These are phyloP conservation scores for Astrothelium subdiscretum DNA, from an alignment of 495 filamentous ascomycete species.

Conservation along the genomic window DNA sequence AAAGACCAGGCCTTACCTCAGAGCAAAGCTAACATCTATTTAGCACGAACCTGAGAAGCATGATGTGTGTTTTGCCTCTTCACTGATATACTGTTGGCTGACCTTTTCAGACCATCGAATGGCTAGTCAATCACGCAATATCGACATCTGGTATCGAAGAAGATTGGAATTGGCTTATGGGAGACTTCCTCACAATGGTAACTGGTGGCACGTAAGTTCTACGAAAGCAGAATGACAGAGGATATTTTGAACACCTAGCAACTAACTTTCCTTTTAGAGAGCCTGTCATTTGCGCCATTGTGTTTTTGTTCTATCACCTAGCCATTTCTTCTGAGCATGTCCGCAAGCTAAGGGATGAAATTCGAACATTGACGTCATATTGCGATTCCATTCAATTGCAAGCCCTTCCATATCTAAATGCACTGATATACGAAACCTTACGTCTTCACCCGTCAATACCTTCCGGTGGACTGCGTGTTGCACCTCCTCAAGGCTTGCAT, in stretches of 20 bases:
- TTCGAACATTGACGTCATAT: conserved; percentile 3
- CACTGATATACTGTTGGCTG: background rate
- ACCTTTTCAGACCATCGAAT: background rate
- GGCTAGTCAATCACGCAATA: background rate
- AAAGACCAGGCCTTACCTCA: background rate
- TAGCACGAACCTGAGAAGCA: background rate
- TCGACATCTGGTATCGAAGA: background rate
- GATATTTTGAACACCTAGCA: too few relatives aligned
- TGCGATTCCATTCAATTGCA: conserved; percentile 11
- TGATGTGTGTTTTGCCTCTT: background rate
- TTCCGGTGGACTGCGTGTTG: conserved; percentile 33
- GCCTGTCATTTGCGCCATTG: conserved; percentile 17
- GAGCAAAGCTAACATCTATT: background rate
- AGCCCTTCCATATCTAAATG: conserved; percentile 28
- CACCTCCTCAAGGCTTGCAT: conserved; percentile 35
- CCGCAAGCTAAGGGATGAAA: conserved; percentile 13
- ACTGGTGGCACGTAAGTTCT: background rate
- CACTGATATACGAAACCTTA: conserved; percentile 43
- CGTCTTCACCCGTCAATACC: conserved; percentile 41
- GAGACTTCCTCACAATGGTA: background rate
- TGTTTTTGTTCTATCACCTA: conserved; percentile 18
- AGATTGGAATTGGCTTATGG: background rate
- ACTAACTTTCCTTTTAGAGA: too few relatives aligned
- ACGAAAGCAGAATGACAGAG: conserved; percentile 5
- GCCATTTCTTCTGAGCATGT: conserved; percentile 4